Base-by-base conservation (phyloP, 2,329 filamentous ascomycete species). In the Hypocrella siamensis region DNA sequence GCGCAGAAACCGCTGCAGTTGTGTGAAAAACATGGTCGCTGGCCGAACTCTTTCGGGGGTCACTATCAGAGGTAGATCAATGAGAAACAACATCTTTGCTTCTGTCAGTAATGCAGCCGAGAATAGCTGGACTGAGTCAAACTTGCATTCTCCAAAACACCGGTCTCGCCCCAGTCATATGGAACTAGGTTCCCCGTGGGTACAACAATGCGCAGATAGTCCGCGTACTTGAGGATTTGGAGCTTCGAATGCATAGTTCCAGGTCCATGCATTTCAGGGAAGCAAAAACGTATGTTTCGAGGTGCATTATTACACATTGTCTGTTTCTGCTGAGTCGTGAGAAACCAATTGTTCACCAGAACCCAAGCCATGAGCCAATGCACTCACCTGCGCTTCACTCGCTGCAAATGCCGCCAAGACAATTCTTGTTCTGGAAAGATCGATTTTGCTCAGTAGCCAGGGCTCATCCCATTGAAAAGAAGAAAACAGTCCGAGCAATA, bases 191-290 rank as follows among this genome's bases (percentile, higher is more conserved):
- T 98, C 2, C 85, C 90, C 4, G 79, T 88, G 0, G 90, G 85
- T 2, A 96, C 63, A 1, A 79, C 88, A 28, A 98, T 65, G 6
- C 90, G 73, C 12, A 94, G 54, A 49, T 85, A 75, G 2, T 57
- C 57, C 0, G 68, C 57, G 43, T 84, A 82, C 44, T 85, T 88
- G n/a, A 96, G 64, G 2, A 96, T 56, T 67, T 93, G 86, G 27
- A 96, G 62, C 49, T 98, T 96, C 31, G 84, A 93, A 53, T 96
- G 90, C 85, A 96, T 93, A 44, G 67, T 75, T 17, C 75, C 78
- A 5, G 70, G 61, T 2, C 73, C 70, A 26, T 72, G 62, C 81
- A 94, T 88, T 3, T 69, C 67, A 12, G 88, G 88, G 47, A 96
- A 93, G 48, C 82, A 85, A 34, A 76, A 76, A 15, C 70, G 70